Evolutionary conservation across 345 rosid species (phyloP).

Genomic region (Arabis hirsuta): DNA sequence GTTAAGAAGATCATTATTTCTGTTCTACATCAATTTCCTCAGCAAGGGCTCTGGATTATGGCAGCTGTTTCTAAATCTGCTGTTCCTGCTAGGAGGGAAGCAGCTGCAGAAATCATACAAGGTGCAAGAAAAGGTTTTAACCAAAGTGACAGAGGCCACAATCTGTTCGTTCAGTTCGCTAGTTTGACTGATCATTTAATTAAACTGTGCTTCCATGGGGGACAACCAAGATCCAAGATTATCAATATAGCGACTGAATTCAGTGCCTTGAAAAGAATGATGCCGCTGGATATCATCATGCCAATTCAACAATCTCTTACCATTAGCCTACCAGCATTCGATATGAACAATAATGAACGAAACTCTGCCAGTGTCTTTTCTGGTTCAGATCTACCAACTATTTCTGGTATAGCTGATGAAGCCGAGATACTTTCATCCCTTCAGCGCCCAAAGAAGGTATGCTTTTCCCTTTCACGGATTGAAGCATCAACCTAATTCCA

Average conservation of each 20-base stretch:
- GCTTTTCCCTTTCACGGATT: slow-evolving; percentile 14
- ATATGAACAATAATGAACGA: slow-evolving; percentile 51
- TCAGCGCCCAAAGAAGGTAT: slow-evolving; percentile 91
- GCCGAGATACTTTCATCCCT: slow-evolving; percentile 98
- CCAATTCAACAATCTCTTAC: slow-evolving; percentile 95
- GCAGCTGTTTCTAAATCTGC: slow-evolving; percentile 98
- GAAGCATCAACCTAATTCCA: slow-evolving; percentile 9
- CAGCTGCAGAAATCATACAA: slow-evolving; percentile 93
- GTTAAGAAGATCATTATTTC: slow-evolving; percentile 80
- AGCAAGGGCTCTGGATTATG: slow-evolving; percentile 93
- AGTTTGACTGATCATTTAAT: slow-evolving; percentile 86
- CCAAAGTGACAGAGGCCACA: slow-evolving; percentile 73
- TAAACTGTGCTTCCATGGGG: slow-evolving; percentile 85
- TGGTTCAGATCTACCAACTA: slow-evolving; percentile 80
- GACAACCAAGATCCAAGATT: slow-evolving; percentile 75
- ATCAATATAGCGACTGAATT: slow-evolving; percentile 93
- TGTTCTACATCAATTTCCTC: slow-evolving; percentile 90
- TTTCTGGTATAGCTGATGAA: slow-evolving; percentile 87
- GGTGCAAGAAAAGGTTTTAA: slow-evolving; percentile 78
- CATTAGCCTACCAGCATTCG: slow-evolving; percentile 72
- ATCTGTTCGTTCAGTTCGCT: slow-evolving; percentile 88
- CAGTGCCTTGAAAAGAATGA: slow-evolving; percentile 96
- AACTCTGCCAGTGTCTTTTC: slow-evolving; percentile 72
- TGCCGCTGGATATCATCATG: slow-evolving; percentile 91
- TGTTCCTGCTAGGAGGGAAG: slow-evolving; percentile 90